Evolutionary conservation across 2,329 filamentous ascomycete species (phyloP), one percentile per base, ranked within the genome.

Genomic region (Alternaria burnsii): DNA sequence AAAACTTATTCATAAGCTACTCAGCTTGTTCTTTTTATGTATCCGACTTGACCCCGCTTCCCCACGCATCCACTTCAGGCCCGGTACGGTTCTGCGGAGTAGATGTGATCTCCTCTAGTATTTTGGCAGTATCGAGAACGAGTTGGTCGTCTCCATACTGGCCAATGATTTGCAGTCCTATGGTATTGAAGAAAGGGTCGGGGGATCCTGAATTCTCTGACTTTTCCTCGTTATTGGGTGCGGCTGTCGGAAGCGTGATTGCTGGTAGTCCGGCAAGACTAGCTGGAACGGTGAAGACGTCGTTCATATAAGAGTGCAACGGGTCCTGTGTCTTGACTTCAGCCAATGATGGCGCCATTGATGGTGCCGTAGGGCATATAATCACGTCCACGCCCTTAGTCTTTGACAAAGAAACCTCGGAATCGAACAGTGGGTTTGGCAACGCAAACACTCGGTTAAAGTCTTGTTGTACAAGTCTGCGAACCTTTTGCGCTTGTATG

Each of bases 231-330:
- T 70, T 61, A 20, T 63, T 62, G 2, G 75, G 75, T 60, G 83
- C 72, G 18, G 79, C 76, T 64, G 90, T 83, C 0, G 95, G 94
- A 11, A 99, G 84, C 68, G 91, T 97, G 52, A 97, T 86, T 11
- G 94, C 92, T 3, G 95, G 95, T 56, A 99, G 81, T 0, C 95
- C 95, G 0, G 94, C 95, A 66, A 99, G 82, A 79, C 93, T 97
- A 2, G 94, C 93, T 1, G 95, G 95, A 1, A 99, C 94, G 0
- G 95, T 98, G 71, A 98, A 94, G 1, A 98, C 90, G 79, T 99
- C 95, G 72, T 95, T 97, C 83, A 91, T 91, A 74, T 97, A 98
- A 1, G 86, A 86, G 70, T 94, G 88, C n/a, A 97, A 80, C 0
- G 85, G 79, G 16, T 80, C 77, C 76, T 87, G 83, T 10, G 77